Conservation (phyloP, 345 rosid genomes). For the Citrus mangshanensis region DNA sequence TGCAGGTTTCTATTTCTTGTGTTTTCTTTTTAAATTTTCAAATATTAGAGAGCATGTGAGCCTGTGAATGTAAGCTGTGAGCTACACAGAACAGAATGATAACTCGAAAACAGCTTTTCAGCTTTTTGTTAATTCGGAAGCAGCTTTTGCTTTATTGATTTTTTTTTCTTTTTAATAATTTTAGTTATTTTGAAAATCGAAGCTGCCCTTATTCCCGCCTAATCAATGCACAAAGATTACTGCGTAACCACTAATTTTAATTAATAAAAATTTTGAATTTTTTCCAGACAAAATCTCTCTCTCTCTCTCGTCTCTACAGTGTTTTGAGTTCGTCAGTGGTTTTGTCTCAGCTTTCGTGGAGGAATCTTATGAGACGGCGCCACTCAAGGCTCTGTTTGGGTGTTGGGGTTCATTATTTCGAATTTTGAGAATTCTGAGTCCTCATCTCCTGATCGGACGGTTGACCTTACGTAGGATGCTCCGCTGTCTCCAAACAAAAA, state of each 20-base stretch:
- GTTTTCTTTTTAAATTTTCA: not conserved
- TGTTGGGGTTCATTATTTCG: not conserved
- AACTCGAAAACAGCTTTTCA: conserved; percentile 26
- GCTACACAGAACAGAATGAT: not conserved
- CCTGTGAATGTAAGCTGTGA: conserved; percentile 17
- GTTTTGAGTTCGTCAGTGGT: not conserved
- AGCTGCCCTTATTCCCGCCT: conserved; percentile 36
- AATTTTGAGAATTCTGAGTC: not conserved
- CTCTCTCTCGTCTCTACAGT: not conserved
- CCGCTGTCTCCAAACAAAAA: not conserved
- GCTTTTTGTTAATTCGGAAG: conserved; percentile 18
- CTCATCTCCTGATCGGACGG: not conserved
- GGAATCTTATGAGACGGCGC: conserved; percentile 1
- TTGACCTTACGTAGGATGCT: not conserved
- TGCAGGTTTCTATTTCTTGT: conserved; percentile 35
- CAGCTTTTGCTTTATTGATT: not conserved
- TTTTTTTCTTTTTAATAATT: not conserved
- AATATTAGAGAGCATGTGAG: conserved; percentile 1
- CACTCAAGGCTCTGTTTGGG: not conserved
- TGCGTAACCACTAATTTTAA: not conserved
- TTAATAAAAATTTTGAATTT: not conserved
- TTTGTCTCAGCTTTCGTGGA: not conserved
- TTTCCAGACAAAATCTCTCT: too few relatives aligned
- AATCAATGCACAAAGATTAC: conserved; percentile 13
- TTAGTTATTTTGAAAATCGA: conserved; percentile 23